These are phyloP conservation scores for Pyricularia pennisetigena DNA, from an alignment of 2,329 filamentous ascomycete species.

Conservation along the genomic window DNA sequence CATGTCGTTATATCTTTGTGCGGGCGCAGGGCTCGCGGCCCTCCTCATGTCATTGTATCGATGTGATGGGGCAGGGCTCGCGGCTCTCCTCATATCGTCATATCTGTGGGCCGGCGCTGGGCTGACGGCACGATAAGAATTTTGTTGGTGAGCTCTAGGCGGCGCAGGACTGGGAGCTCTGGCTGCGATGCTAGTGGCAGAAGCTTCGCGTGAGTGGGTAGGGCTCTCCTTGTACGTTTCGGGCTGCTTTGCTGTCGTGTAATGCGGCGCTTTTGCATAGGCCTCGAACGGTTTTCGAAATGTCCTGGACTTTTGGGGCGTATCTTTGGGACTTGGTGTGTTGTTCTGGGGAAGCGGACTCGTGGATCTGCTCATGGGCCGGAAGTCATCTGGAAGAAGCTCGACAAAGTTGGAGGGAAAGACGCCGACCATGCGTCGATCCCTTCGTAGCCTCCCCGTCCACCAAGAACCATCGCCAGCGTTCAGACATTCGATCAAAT, in stretches of 20 bases:
- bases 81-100: conserved; percentile 11
- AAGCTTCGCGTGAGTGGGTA: conserved; percentile 28
- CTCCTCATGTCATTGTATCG: conserved; percentile 1
- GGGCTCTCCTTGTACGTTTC: conserved; percentile 41
- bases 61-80: not conserved
- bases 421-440: conserved; percentile 80
- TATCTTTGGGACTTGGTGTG: conserved; percentile 42
- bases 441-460: conserved; percentile 84
- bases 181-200: conserved; percentile 20
- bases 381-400: conserved; percentile 75
- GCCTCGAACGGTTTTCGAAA: conserved; percentile 60
- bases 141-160: conserved; percentile 19
- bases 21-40: conserved; percentile 2
- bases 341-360: conserved; percentile 50
- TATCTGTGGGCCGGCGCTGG: conserved; percentile 12
- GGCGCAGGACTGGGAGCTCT: conserved; percentile 16
- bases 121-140: not conserved
- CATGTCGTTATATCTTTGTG: not conserved
- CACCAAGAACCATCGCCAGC: conserved; percentile 98
- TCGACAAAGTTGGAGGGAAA: conserved; percentile 98
- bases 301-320: conserved; percentile 49
- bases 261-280: conserved; percentile 56
- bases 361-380: conserved; percentile 56
- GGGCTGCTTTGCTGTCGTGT: conserved; percentile 52
- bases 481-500: conserved; percentile 96